These are phyloP conservation scores for Linaria vulgaris DNA, from an alignment of 257 asterid species.

Conservation along the genomic window DNA sequence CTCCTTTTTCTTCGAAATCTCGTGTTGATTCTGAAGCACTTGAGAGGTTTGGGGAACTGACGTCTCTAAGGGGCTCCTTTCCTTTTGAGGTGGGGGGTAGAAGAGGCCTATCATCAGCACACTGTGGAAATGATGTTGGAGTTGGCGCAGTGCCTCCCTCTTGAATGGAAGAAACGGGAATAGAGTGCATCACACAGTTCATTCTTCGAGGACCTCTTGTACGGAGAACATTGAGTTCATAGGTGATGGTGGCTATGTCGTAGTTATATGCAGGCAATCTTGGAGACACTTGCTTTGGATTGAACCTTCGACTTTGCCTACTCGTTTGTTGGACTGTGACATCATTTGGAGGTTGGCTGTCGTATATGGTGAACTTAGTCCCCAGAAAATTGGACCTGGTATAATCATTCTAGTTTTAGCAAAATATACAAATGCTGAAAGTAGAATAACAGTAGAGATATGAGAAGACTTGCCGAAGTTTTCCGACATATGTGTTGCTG, in stretches of 20 bases:
- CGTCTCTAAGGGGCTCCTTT: conserved; percentile 33
- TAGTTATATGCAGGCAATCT: conserved; percentile 73
- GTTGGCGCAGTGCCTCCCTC: conserved; percentile 92
- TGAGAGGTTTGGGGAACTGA: conserved; percentile 34
- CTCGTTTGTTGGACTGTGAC: conserved; percentile 41
- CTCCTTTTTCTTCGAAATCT: conserved; percentile 12
- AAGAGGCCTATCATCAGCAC: conserved; percentile 37
- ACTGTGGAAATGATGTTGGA: conserved; percentile 56
- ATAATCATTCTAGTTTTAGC: conserved; percentile 15
- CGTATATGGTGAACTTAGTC: conserved; percentile 81
- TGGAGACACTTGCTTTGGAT: conserved; percentile 73
- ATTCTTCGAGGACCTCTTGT: conserved; percentile 92
- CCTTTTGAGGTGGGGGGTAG: conserved; percentile 27
- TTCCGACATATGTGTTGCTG: conserved; percentile 86
- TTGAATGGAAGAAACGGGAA: conserved; percentile 71
- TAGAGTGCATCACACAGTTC: conserved; percentile 72
- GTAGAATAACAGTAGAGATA: neutral
- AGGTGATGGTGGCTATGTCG: conserved; percentile 54
- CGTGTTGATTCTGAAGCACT: conserved; percentile 5
- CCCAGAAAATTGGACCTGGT: conserved; percentile 91
- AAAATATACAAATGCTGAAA: conserved; percentile 10
- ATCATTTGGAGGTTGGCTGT: conserved; percentile 68
- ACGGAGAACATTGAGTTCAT: conserved; percentile 88
- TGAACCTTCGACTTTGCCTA: conserved; percentile 64
- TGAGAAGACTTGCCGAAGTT: conserved; percentile 52